A percentile compares a stretch with the other conserved stretches of the same genome.
phyloP scores from a whole-genome alignment of 345 rosid genomes.

The Eucalyptus cloeziana region DNA sequence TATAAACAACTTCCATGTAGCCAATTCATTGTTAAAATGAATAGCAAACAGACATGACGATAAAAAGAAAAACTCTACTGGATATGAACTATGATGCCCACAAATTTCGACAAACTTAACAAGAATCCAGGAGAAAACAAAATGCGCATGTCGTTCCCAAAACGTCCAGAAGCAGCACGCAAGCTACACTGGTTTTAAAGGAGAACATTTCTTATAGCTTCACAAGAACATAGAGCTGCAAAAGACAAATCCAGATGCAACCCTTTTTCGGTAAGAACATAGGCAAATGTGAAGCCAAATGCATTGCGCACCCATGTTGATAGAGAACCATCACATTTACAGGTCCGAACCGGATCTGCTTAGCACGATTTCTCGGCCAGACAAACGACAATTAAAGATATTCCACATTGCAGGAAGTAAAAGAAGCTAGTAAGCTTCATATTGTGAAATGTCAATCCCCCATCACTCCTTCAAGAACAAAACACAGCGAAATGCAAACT shows the following conservation, averaged over 20 bases:
- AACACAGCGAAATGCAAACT: neutral
- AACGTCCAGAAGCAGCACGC: constrained; percentile 56
- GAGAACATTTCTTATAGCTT: constrained; percentile 50
- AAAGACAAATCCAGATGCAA: neutral
- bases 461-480: neutral
- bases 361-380: neutral
- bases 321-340: neutral
- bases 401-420: neutral
- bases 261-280: neutral
- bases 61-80: neutral
- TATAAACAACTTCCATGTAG: neutral
- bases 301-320: neutral
- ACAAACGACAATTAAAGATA: neutral
- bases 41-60: neutral
- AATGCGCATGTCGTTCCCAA: constrained; percentile 41
- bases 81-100: neutral
- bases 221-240: constrained; percentile 2
- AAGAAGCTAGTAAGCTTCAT: neutral
- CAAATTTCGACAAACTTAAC: neutral
- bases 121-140: neutral
- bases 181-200: constrained; percentile 46
- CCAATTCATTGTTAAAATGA: neutral
- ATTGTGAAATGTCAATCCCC: neutral
- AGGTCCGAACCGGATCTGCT: neutral
- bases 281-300: neutral